phyloP scores from a whole-genome alignment of 352 stramenopile genomes.

The Pythium aquatile region DNA sequence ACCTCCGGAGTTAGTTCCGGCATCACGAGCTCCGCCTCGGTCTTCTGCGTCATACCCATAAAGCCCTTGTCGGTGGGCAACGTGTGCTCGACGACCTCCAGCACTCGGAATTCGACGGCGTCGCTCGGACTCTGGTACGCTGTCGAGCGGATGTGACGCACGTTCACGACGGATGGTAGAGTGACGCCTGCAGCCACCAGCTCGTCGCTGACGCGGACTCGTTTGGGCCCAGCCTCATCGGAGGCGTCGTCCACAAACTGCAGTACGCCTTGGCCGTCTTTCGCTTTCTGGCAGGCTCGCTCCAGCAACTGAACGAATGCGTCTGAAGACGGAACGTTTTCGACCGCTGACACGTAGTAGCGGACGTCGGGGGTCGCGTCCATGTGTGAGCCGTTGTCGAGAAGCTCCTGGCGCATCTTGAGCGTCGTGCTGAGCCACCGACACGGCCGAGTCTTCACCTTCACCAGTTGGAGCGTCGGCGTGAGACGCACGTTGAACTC shows the following conservation, averaged over 20 bases:
- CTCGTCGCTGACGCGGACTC: constrained; percentile 51
- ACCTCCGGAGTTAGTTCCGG: constrained; percentile 52
- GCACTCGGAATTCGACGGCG: constrained; percentile 19
- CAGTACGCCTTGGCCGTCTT: constrained; percentile 49
- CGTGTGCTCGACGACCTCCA: constrained; percentile 49
- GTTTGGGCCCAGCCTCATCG: constrained; percentile 2
- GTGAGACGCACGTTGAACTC: constrained; percentile 71
- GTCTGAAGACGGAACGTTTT: constrained; percentile 54
- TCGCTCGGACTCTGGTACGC: constrained; percentile 39
- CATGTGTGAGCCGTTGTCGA: constrained; percentile 56
- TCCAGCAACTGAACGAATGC: constrained; percentile 27
- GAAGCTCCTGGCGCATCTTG: constrained; percentile 80
- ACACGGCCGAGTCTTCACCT: constrained; percentile 54
- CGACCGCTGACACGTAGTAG: constrained; percentile 74
- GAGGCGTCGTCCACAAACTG: constrained; percentile 38
- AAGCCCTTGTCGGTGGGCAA: constrained; percentile 56
- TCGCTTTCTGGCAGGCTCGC: constrained; percentile 21
- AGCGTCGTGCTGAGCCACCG: constrained; percentile 79
- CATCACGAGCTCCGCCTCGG: constrained; percentile 64
- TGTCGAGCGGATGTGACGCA: constrained; percentile 50
- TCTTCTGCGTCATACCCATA: constrained; percentile 49
- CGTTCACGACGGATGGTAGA: constrained; percentile 43
- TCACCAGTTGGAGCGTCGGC: constrained; percentile 51
- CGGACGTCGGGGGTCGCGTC: constrained; percentile 70
- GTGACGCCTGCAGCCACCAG: constrained; percentile 45